Evolutionary conservation across 176 grass and related monocot genomes (phyloP).

Genomic region (Alopecurus myosuroides): DNA sequence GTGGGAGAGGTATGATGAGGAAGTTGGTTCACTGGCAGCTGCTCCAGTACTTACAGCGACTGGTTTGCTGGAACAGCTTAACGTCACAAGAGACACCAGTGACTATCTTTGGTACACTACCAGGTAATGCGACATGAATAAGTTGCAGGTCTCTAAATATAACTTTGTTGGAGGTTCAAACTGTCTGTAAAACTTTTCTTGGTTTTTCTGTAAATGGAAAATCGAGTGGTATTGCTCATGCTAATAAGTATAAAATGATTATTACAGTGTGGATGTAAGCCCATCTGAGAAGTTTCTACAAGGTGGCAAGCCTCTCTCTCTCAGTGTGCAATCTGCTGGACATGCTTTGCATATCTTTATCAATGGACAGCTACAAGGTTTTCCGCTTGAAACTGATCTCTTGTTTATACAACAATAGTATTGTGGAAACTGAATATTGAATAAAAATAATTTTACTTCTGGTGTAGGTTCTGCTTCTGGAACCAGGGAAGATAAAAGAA

Average conservation of each 20-base stretch:
- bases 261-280: slow-evolving; percentile 71
- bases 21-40: slow-evolving; percentile 74
- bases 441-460: slow-evolving; percentile 21
- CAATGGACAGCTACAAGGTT: slow-evolving; percentile 92
- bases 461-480: slow-evolving; percentile 84
- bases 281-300: slow-evolving; percentile 75
- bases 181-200: not conserved
- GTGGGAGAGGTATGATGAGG: slow-evolving; percentile 95
- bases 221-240: not conserved
- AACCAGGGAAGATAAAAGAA: slow-evolving; percentile 86
- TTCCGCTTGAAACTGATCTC: not conserved
- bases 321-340: slow-evolving; percentile 83
- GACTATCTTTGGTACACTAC: slow-evolving; percentile 99
- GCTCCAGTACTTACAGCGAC: slow-evolving; percentile 54
- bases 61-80: slow-evolving; percentile 93
- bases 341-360: slow-evolving; percentile 84
- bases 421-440: not conserved
- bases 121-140: slow-evolving; percentile 39
- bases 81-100: slow-evolving; percentile 81
- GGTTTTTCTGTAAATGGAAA: slow-evolving; percentile 12
- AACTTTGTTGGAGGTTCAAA: not conserved
- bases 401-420: not conserved
- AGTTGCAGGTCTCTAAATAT: not conserved
- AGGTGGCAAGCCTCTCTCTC: slow-evolving; percentile 59
- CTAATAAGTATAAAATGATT: not conserved